These are phyloP conservation scores for Xylariomycetidae sp. DNA, from an alignment of 2,329 filamentous ascomycete genomes.

Conservation along the genomic window DNA sequence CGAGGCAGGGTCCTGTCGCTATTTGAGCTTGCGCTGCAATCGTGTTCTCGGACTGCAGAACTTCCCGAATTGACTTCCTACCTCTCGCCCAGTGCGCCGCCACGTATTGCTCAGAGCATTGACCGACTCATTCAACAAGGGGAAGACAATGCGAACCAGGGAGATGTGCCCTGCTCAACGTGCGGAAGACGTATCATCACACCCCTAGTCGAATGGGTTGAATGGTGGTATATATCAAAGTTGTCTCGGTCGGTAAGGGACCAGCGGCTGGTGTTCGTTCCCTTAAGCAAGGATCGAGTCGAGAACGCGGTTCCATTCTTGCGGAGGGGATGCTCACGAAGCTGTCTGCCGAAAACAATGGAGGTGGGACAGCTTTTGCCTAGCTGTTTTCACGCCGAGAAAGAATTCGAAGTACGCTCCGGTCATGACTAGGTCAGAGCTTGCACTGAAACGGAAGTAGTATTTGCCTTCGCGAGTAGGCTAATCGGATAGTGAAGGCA, in stretches of 20 bases:
- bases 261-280: not conserved
- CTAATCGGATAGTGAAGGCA: no score
- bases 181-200: slow-evolving; percentile 44
- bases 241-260: not conserved
- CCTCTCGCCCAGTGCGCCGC: slow-evolving; percentile 34
- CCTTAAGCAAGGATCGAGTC: slow-evolving; percentile 5
- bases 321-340: slow-evolving; percentile 38
- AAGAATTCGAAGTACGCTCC: no score
- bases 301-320: slow-evolving; percentile 20
- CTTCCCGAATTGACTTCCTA: slow-evolving; percentile 36
- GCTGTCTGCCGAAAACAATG: slow-evolving; percentile 33
- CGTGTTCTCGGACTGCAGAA: slow-evolving; percentile 37
- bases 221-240: slow-evolving; percentile 47
- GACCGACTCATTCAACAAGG: slow-evolving; percentile 34
- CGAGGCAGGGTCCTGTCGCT: slow-evolving; percentile 41
- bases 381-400: no score
- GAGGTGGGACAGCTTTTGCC: slow-evolving; percentile 4
- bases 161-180: slow-evolving; percentile 45
- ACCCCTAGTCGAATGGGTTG: slow-evolving; percentile 53
- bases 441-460: no score
- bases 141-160: slow-evolving; percentile 31
- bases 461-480: no score
- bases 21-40: slow-evolving; percentile 43
- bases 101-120: slow-evolving; percentile 35
- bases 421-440: no score